Evolutionary conservation across 331 rosid genomes (phyloP), one percentile per base, ranked within the genome.

Genomic region (Saraca asoca): DNA sequence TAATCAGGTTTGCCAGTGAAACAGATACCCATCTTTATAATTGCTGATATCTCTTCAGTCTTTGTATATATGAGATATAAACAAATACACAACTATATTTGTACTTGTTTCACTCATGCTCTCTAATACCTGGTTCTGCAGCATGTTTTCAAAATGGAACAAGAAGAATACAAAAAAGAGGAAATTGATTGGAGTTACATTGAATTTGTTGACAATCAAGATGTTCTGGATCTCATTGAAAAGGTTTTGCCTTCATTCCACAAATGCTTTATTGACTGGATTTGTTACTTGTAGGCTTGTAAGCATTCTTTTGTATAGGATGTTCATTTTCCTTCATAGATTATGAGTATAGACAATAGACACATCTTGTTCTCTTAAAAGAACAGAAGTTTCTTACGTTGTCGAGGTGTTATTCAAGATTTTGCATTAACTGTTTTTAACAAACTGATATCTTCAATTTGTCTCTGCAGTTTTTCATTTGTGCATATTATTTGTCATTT

Each of bases 71-170:
- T 55, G 12, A 52, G 68, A 16, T 35, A 51, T n/a, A 11, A 14
- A 73, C 60, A 19, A 31, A 34, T 12, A 7, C 13, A 39, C 57
- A 19, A 50, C n/a, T 12, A 39, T 11, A 6, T 74, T 58, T 64
- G 8, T 66, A 16, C 20, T 55, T 15, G 39, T 33, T 58, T 60
- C 57, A 65, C 17, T 15, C 6, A 37, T 70, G 34, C 33, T 53
- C 69, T 39, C 16, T 17, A 73, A 75, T 68, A 65, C 71, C 13
- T 59, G 53, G 41, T 69, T 75, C 66, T 67, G 80, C 97, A 94
- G 99, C 99, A 94, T 31, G 99, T 94, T 69, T 94, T 94, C 83
- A 94, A 94, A 81, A 94, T 94, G 99, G 99, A 94, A 85, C 99
- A 94, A 90, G 99, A 94, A 82, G 99, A 94, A 76, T 94, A 94